These are phyloP conservation scores for Lecanicillium sp. DNA, from an alignment of 2,329 filamentous ascomycete genomes.

Conservation along the genomic window DNA sequence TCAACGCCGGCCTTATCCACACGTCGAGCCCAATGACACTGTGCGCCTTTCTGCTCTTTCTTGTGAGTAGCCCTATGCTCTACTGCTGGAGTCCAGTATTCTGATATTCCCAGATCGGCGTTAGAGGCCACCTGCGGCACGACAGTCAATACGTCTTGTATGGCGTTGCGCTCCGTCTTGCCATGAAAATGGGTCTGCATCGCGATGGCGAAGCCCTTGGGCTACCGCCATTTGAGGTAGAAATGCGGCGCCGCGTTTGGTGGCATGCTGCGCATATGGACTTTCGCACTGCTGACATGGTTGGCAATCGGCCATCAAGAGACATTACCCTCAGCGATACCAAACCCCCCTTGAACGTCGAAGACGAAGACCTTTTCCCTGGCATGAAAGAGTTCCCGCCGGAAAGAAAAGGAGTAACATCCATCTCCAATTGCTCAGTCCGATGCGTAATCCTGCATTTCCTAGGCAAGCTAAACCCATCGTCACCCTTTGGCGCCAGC, in stretches of 20 bases:
- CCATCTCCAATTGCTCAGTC: conserved; percentile 5
- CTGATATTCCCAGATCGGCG: conserved; percentile 5
- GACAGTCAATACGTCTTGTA: conserved; percentile 9
- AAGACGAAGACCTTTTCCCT: conserved; percentile 6
- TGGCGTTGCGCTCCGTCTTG: conserved; percentile 26
- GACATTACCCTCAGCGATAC: conserved; percentile 6
- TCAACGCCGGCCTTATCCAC: conserved; percentile 28
- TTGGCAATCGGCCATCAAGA: conserved; percentile 3
- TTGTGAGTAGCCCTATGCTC: conserved; percentile 13
- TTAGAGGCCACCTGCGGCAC: conserved; percentile 3
- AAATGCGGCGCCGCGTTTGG: conserved; percentile 8
- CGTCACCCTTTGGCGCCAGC: background rate
- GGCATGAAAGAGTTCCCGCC: conserved; percentile 5
- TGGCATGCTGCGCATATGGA: conserved; percentile 8
- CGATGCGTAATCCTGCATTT: conserved; percentile 5
- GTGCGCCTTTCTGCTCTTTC: conserved; percentile 28
- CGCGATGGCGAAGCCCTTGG: conserved; percentile 1
- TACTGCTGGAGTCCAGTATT: background rate
- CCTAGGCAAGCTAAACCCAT: background rate
- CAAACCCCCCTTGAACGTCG: conserved; percentile 3
- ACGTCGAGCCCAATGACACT: conserved; percentile 25
- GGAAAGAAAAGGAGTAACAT: conserved; percentile 6
- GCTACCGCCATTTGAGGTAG: conserved; percentile 5
- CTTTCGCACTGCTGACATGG: conserved; percentile 5
- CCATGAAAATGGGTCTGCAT: conserved; percentile 23